Conservation (phyloP, 257 asterid genomes). For the Solanum acaule region DNA sequence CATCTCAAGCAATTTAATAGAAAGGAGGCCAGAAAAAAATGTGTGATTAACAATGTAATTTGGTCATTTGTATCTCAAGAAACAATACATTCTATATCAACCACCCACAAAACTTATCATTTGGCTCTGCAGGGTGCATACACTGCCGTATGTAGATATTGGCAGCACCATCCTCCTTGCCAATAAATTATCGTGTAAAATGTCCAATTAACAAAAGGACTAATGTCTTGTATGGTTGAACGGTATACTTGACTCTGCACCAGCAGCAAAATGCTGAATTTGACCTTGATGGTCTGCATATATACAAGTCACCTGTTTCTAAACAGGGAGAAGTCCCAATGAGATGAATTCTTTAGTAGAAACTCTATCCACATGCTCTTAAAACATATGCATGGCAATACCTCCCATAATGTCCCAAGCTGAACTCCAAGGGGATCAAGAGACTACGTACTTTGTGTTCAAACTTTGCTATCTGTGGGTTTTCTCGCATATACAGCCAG, state of each 20-base stretch:
- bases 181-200: neutral
- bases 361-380: neutral
- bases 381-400: neutral
- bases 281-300: neutral
- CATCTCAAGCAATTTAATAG: neutral
- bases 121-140: neutral
- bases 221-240: neutral
- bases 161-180: neutral
- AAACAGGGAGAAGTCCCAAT: neutral
- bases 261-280: neutral
- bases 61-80: neutral
- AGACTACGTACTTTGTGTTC: neutral
- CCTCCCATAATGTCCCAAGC: neutral
- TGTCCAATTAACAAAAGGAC: neutral
- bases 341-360: neutral
- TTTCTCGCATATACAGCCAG: slow-evolving; percentile 83
- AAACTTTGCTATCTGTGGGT: slow-evolving; percentile 17
- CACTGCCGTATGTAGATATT: neutral
- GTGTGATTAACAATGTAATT: neutral
- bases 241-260: neutral
- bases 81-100: neutral
- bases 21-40: neutral
- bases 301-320: neutral
- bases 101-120: neutral
- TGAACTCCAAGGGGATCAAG: neutral